A percentile compares a stretch with the other conserved stretches of the same genome.
These are phyloP conservation scores for Tilletia horrida DNA, from an alignment of 1,284 basidiomycete genomes.

Conservation along the genomic window DNA sequence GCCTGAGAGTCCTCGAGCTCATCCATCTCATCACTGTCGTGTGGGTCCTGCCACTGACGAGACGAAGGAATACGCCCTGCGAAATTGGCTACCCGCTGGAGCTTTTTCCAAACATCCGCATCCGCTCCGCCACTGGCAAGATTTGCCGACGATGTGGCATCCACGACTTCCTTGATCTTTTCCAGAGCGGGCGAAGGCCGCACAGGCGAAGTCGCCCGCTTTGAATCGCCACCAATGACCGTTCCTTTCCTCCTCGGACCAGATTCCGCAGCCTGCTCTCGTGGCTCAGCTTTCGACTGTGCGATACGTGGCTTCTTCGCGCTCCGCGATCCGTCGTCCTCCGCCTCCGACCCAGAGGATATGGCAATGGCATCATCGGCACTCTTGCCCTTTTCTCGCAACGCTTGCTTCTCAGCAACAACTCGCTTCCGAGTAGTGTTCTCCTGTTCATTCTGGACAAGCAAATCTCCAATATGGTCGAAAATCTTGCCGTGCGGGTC, in stretches of 20 bases:
- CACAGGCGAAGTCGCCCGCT: neutral
- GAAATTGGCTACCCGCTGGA: neutral
- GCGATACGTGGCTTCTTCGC: neutral
- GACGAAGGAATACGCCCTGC: neutral
- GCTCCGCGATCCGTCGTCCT: neutral
- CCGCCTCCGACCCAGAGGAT: neutral
- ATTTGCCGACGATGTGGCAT: neutral
- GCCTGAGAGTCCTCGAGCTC: slow-evolving; percentile 11
- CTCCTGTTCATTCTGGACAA: neutral
- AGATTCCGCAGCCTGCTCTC: neutral
- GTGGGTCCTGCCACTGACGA: neutral
- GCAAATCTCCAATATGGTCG: neutral
- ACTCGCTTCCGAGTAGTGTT: neutral
- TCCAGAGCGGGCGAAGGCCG: neutral
- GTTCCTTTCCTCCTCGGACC: neutral
- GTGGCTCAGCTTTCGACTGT: neutral
- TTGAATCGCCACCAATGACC: neutral
- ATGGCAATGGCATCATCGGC: neutral
- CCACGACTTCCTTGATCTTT: neutral
- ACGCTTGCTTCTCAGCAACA: neutral
- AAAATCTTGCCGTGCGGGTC: neutral
- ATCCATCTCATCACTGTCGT: slow-evolving; percentile 5
- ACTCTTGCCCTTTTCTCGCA: neutral
- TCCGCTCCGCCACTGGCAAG: neutral
- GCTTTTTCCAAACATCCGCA: neutral